Evolutionary conservation across 495 filamentous ascomycete species (phyloP).

Genomic region (Aspergillus campestris): DNA sequence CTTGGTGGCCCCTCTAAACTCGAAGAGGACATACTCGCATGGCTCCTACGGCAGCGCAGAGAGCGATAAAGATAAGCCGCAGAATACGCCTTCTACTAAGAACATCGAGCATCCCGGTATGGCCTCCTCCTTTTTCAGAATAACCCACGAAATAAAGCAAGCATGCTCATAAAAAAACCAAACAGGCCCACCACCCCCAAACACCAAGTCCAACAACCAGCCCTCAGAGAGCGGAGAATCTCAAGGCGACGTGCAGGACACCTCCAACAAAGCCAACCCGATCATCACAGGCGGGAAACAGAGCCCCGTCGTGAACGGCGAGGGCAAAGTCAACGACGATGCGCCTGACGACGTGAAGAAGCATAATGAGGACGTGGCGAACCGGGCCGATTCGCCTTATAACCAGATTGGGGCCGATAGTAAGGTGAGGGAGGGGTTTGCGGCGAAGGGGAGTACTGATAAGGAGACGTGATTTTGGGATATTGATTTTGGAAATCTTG

Average conservation of each 20-base stretch:
- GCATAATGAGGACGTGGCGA: slow-evolving; percentile 30
- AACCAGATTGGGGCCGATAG: slow-evolving; percentile 31
- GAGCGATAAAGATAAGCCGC: slow-evolving; percentile 5
- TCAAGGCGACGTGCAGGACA: background rate
- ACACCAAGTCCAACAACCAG: slow-evolving; percentile 4
- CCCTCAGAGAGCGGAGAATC: background rate
- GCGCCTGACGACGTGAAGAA: slow-evolving; percentile 31
- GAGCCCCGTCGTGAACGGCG: slow-evolving; percentile 23
- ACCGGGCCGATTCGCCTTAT: slow-evolving; percentile 31
- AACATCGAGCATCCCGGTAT: slow-evolving; percentile 24
- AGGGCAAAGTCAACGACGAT: slow-evolving; percentile 20
- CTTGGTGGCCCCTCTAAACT: too few relatives aligned
- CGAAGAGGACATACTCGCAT: slow-evolving; percentile 10
- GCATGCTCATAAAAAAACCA: background rate
- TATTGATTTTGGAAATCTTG: too few relatives aligned
- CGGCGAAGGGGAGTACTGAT: background rate
- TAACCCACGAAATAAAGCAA: background rate
- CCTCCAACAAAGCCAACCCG: slow-evolving; percentile 33
- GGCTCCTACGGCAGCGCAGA: slow-evolving; percentile 16
- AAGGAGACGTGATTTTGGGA: too few relatives aligned
- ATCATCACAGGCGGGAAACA: slow-evolving; percentile 26
- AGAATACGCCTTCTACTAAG: slow-evolving; percentile 8
- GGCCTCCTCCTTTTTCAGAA: background rate
- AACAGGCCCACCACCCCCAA: slow-evolving; percentile 15
- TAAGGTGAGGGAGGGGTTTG: slow-evolving; percentile 19